Conservation (phyloP, 2,329 filamentous ascomycete genomes). For the Harringtonia lauricola region DNA sequence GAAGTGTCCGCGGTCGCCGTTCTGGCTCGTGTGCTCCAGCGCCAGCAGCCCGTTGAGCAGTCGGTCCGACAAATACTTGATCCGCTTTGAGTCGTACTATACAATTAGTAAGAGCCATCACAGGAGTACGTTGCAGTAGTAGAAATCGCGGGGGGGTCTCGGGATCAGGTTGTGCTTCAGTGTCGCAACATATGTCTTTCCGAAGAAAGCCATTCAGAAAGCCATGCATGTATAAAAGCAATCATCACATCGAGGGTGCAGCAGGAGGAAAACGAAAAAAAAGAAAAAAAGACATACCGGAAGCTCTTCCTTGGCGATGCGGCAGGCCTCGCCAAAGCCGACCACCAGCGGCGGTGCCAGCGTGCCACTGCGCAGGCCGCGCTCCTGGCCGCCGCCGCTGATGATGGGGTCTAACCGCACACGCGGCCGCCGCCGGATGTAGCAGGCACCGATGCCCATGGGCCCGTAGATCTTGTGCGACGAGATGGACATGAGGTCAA, state of each 20-base stretch:
- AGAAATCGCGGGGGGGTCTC: background rate
- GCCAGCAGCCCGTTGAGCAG: conserved; percentile 72
- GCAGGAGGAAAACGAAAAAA: conserved; percentile 4
- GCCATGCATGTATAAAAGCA: conserved; percentile 75
- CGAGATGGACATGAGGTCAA: conserved; percentile 97
- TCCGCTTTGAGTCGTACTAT: conserved; percentile 88
- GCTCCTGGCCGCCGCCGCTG: conserved; percentile 89
- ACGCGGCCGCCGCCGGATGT: conserved; percentile 80
- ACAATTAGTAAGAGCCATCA: conserved; percentile 14
- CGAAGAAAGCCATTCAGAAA: conserved; percentile 68
- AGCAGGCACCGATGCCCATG: conserved; percentile 94
- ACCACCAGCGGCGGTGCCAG: conserved; percentile 80
- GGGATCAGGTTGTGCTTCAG: conserved; percentile 57
- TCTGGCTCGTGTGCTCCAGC: conserved; percentile 86
- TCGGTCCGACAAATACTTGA: conserved; percentile 72
- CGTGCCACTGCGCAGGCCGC: conserved; percentile 88
- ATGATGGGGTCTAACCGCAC: conserved; percentile 95
- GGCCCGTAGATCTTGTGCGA: conserved; percentile 98
- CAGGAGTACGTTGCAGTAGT: too few relatives aligned
- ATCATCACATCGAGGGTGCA: conserved; percentile 56
- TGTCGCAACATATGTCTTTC: conserved; percentile 45
- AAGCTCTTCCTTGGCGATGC: conserved; percentile 84
- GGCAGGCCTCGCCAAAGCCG: conserved; percentile 91
- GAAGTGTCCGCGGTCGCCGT: conserved; percentile 71
- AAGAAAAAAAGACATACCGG: conserved; percentile 50